phyloP scores from a whole-genome alignment of 2,329 filamentous ascomycete species.

The Diaporthe australafricana region DNA sequence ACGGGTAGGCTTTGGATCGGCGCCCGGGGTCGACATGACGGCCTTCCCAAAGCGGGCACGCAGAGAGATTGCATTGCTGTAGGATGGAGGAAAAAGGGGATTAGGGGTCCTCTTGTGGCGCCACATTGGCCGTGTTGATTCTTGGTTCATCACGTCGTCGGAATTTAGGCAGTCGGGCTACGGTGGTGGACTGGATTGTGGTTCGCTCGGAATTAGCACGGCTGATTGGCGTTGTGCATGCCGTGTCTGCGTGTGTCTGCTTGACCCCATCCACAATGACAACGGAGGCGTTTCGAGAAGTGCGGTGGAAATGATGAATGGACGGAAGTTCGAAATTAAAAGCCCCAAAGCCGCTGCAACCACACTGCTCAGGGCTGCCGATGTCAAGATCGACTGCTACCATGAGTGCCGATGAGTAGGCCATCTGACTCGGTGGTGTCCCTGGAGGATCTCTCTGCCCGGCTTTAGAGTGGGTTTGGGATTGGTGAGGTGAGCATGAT shows the following conservation, averaged over 20 bases:
- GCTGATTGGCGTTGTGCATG: conserved; percentile 16
- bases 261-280: conserved; percentile 4
- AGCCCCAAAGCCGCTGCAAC: conserved; percentile 24
- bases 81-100: conserved; percentile 15
- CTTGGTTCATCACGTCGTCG: conserved; percentile 11
- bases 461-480: not conserved
- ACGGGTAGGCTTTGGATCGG: conserved; percentile 5
- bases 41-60: conserved; percentile 22
- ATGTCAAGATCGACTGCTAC: conserved; percentile 17
- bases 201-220: conserved; percentile 7
- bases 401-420: conserved; percentile 10
- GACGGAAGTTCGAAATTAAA: conserved; percentile 22
- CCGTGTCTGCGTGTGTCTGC: not conserved
- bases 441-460: not conserved
- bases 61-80: conserved; percentile 19
- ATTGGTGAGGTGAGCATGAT: not conserved
- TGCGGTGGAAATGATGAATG: conserved; percentile 28
- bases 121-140: conserved; percentile 25
- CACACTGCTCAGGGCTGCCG: conserved; percentile 16
- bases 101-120: conserved; percentile 31
- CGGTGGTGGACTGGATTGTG: not conserved
- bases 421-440: conserved; percentile 4
- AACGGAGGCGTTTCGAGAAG: not conserved
- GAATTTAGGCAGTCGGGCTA: conserved; percentile 25
- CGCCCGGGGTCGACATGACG: conserved; percentile 21